These are phyloP conservation scores for Brassica hybrid DNA, from an alignment of 441 rosid species.

Conservation along the genomic window DNA sequence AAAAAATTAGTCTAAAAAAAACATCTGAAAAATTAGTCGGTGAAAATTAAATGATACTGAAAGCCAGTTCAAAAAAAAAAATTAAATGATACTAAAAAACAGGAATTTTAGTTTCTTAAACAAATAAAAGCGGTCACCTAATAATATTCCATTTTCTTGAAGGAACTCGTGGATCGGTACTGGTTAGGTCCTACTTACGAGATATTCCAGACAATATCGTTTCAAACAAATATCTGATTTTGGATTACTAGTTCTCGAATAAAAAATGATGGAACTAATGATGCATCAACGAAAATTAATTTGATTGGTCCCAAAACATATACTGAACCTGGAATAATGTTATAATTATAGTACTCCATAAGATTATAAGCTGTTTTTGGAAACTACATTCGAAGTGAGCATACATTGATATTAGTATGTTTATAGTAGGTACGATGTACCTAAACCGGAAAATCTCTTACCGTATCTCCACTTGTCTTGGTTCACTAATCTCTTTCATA, in stretches of 20 bases:
- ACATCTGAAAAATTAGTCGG: no score
- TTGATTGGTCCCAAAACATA: slow-evolving; percentile 40
- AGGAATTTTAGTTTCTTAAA: slow-evolving; percentile 21
- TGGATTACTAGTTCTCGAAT: slow-evolving; percentile 32
- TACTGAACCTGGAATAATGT: slow-evolving; percentile 26
- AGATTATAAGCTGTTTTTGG: slow-evolving; percentile 28
- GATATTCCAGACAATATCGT: slow-evolving; percentile 43
- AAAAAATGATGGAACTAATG: slow-evolving; percentile 11
- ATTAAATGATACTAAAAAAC: not conserved
- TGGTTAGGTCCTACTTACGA: slow-evolving; percentile 27
- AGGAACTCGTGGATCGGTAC: slow-evolving; percentile 19
- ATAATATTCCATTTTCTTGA: slow-evolving; percentile 12
- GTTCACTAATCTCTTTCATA: slow-evolving; percentile 4
- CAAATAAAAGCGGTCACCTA: slow-evolving; percentile 26
- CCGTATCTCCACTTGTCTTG: slow-evolving; percentile 40
- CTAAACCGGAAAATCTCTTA: slow-evolving; percentile 38
- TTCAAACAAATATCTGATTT: slow-evolving; percentile 36
- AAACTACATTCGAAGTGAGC: slow-evolving; percentile 22
- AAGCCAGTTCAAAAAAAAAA: no score
- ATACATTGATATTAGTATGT: slow-evolving; percentile 5
- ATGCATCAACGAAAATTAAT: slow-evolving; percentile 28
- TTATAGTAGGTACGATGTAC: slow-evolving; percentile 37
- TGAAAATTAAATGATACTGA: no score
- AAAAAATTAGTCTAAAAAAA: no score
- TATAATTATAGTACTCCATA: not conserved